Conservation (phyloP, 164 flowering plant genomes). For the Taxillus chinensis region DNA sequence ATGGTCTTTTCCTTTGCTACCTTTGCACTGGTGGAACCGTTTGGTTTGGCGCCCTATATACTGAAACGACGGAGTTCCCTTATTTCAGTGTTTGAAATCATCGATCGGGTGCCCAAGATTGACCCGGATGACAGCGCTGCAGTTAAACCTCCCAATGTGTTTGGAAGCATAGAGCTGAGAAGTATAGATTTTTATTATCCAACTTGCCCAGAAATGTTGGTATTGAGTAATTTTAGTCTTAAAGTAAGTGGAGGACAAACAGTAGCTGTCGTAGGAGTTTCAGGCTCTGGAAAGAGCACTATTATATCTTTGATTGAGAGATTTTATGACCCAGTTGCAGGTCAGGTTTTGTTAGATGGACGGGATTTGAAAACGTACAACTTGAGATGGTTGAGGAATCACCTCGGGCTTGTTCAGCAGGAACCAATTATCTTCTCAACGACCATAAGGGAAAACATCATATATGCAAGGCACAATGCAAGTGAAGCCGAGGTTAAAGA, state of each 20-base stretch:
- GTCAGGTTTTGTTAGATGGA: slow-evolving; percentile 80
- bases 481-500: slow-evolving; percentile 95
- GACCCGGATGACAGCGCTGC: slow-evolving; percentile 84
- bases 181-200: slow-evolving; percentile 91
- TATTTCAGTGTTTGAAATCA: slow-evolving; percentile 83
- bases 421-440: slow-evolving; percentile 68
- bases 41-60: slow-evolving; percentile 95
- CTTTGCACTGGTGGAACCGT: slow-evolving; percentile 95
- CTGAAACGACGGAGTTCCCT: slow-evolving; percentile 82
- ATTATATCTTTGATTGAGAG: slow-evolving; percentile 83
- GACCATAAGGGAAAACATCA: slow-evolving; percentile 84
- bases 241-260: slow-evolving; percentile 96
- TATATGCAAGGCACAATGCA: slow-evolving; percentile 96
- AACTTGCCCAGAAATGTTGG: slow-evolving; percentile 72
- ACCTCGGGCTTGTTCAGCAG: slow-evolving; percentile 89
- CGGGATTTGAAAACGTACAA: slow-evolving; percentile 72
- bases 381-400: slow-evolving; percentile 89
- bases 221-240: slow-evolving; percentile 85
- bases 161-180: slow-evolving; percentile 85
- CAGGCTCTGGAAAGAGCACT: slow-evolving; percentile 96
- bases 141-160: slow-evolving; percentile 80
- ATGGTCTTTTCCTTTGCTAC: slow-evolving; percentile 96
- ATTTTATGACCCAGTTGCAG: slow-evolving; percentile 88
- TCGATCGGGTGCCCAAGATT: slow-evolving; percentile 80
- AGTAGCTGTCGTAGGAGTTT: slow-evolving; percentile 90